These are phyloP conservation scores for Hypoxylon sp. DNA, from an alignment of 2,329 filamentous ascomycete species.

Conservation along the genomic window DNA sequence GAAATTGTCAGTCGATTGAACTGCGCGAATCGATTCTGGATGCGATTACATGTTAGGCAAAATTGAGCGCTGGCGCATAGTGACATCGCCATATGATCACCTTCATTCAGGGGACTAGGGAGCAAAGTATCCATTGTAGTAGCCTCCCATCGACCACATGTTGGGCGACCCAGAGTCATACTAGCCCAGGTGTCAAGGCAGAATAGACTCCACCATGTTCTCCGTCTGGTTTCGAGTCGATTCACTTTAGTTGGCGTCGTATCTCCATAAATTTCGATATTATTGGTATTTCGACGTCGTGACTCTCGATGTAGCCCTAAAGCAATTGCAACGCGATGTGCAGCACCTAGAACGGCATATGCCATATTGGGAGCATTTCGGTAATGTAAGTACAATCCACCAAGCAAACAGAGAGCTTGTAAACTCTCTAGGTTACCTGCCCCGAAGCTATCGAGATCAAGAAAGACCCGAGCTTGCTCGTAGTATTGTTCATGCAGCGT, in stretches of 20 bases:
- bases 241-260: constrained; percentile 3
- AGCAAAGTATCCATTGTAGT: constrained; percentile 38
- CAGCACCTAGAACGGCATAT: constrained; percentile 37
- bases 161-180: constrained; percentile 41
- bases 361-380: constrained; percentile 43
- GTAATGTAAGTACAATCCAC: constrained; percentile 41
- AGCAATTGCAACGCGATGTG: constrained; percentile 40
- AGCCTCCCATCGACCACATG: constrained; percentile 39
- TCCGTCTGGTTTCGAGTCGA: constrained; percentile 37
- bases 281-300: constrained; percentile 23
- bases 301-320: constrained; percentile 40
- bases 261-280: constrained; percentile 11
- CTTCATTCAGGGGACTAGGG: constrained; percentile 30
- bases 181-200: constrained; percentile 44
- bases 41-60: constrained; percentile 40
- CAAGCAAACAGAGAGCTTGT: constrained; percentile 40
- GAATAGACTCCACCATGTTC: constrained; percentile 43
- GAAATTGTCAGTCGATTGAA: constrained; percentile 37
- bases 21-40: constrained; percentile 39
- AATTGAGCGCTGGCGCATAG: constrained; percentile 34
- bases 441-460: constrained; percentile 41
- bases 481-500: constrained; percentile 42
- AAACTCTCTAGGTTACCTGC: constrained; percentile 40
- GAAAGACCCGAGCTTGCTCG: constrained; percentile 36
- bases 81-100: constrained; percentile 39